Percentiles rank a stretch among this genome's conserved stretches.
These are phyloP conservation scores for Exophiala lecanii-corni DNA, from an alignment of 2,329 filamentous ascomycete genomes.

Conservation along the genomic window DNA sequence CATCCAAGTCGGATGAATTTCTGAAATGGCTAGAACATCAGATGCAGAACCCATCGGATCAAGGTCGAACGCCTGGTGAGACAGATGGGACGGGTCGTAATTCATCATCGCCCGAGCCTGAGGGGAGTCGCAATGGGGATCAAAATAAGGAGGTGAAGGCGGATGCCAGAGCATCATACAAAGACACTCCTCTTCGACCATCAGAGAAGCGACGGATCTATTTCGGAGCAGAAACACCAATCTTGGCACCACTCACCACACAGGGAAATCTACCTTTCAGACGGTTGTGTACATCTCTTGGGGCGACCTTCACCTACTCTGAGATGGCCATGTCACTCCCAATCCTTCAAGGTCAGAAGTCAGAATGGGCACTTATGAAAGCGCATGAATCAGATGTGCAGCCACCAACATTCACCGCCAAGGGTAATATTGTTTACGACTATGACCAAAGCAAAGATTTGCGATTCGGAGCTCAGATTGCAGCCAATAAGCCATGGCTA, in stretches of 20 bases:
- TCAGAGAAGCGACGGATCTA: constrained; percentile 94
- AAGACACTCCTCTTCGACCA: constrained; percentile 80
- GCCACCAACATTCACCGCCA: constrained; percentile 62
- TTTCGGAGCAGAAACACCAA: constrained; percentile 88
- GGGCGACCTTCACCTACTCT: constrained; percentile 90
- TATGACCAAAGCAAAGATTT: constrained; percentile 82
- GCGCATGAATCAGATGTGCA: constrained; percentile 77
- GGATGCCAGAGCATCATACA: constrained; percentile 73
- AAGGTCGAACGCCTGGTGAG: constrained; percentile 41
- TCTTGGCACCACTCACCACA: constrained; percentile 90
- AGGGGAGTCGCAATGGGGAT: constrained; percentile 38
- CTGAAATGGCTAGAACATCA: constrained; percentile 72
- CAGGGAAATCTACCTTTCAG: constrained; percentile 96
- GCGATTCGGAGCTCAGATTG: constrained; percentile 88
- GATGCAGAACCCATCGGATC: constrained; percentile 33
- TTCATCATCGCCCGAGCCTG: constrained; percentile 27
- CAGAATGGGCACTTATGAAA: constrained; percentile 93
- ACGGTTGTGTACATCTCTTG: constrained; percentile 80
- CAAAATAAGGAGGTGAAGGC: constrained; percentile 42
- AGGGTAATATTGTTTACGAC: constrained; percentile 55
- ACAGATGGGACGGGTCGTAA: constrained; percentile 22
- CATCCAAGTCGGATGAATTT: constrained; percentile 71
- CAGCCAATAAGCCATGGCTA: constrained; percentile 85
- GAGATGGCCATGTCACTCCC: constrained; percentile 96
- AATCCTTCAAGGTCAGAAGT: constrained; percentile 80